phyloP scores from a whole-genome alignment of 164 flowering plant genomes.

The Aristolochia contorta region DNA sequence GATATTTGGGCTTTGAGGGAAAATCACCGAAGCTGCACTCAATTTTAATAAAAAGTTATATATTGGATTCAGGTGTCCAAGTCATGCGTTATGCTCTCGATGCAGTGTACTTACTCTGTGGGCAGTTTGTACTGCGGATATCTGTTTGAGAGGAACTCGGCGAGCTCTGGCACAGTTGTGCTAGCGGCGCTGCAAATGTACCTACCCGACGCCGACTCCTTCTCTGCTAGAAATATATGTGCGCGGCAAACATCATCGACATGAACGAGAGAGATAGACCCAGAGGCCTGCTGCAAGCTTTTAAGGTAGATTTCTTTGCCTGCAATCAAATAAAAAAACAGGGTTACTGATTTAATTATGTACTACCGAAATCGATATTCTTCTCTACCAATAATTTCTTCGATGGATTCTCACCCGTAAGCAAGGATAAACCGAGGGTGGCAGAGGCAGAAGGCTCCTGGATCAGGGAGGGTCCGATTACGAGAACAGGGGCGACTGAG shows the following conservation, averaged over 20 bases:
- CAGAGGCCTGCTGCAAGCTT: slow-evolving; percentile 14
- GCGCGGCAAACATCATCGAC: slow-evolving; percentile 68
- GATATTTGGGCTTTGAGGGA: slow-evolving; percentile 51
- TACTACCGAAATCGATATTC: too few relatives aligned
- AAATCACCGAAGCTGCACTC: slow-evolving; percentile 62
- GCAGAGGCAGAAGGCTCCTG: slow-evolving; percentile 44
- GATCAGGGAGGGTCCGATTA: slow-evolving; percentile 51
- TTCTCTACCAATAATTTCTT: too few relatives aligned
- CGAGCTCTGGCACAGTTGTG: slow-evolving; percentile 58
- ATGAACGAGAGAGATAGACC: slow-evolving; percentile 58
- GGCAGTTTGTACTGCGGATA: slow-evolving; percentile 53
- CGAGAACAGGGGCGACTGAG: slow-evolving; percentile 52
- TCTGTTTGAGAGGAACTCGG: slow-evolving; percentile 45
- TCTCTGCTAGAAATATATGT: slow-evolving; percentile 63
- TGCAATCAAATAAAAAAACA: too few relatives aligned
- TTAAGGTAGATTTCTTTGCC: too few relatives aligned
- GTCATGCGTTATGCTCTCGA: background rate
- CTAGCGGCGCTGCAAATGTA: slow-evolving; percentile 56
- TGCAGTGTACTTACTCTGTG: slow-evolving; percentile 40
- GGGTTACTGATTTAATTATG: too few relatives aligned
- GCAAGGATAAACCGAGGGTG: background rate
- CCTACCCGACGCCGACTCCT: slow-evolving; percentile 63
- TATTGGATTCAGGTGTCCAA: background rate
- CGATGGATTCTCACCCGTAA: background rate
- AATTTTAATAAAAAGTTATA: slow-evolving; percentile 16